phyloP scores from a whole-genome alignment of 2,329 filamentous ascomycete species.

The Penicillium capsulatum region DNA sequence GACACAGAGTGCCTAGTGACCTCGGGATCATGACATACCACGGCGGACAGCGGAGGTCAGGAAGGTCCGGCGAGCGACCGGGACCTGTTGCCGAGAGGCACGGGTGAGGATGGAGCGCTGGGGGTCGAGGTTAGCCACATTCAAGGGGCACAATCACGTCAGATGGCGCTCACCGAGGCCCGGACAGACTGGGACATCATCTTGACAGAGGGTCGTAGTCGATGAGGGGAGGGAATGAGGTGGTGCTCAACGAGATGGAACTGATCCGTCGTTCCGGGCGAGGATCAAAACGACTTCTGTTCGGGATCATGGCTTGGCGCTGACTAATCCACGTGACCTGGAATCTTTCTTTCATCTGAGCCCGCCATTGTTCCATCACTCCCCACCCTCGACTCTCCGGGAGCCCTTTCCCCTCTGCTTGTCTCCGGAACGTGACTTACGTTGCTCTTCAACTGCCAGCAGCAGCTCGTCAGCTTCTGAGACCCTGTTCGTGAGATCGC shows the following conservation, averaged over 20 bases:
- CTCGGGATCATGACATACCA: conserved; percentile 48
- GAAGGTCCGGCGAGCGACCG: conserved; percentile 55
- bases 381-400: conserved; percentile 17
- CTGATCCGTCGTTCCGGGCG: conserved; percentile 25
- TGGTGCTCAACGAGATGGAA: conserved; percentile 24
- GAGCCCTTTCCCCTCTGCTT: conserved; percentile 23
- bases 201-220: conserved; percentile 30
- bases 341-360: conserved; percentile 11
- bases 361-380: conserved; percentile 13
- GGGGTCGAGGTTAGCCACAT: conserved; percentile 11
- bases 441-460: conserved; percentile 23
- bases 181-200: conserved; percentile 61
- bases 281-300: conserved; percentile 28
- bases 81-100: conserved; percentile 55
- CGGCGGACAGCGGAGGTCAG: conserved; percentile 59
- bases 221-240: conserved; percentile 25
- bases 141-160: conserved; percentile 1
- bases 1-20: not conserved
- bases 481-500: conserved; percentile 33
- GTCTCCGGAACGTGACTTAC: conserved; percentile 27
- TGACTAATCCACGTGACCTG: conserved; percentile 21
- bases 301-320: conserved; percentile 25
- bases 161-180: conserved; percentile 51
- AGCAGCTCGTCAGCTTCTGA: conserved; percentile 29
- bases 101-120: conserved; percentile 61